A percentile compares a stretch with the other conserved stretches of the same genome.
Conservation (phyloP, 495 filamentous ascomycete species). For the Daldinia concentrica region DNA sequence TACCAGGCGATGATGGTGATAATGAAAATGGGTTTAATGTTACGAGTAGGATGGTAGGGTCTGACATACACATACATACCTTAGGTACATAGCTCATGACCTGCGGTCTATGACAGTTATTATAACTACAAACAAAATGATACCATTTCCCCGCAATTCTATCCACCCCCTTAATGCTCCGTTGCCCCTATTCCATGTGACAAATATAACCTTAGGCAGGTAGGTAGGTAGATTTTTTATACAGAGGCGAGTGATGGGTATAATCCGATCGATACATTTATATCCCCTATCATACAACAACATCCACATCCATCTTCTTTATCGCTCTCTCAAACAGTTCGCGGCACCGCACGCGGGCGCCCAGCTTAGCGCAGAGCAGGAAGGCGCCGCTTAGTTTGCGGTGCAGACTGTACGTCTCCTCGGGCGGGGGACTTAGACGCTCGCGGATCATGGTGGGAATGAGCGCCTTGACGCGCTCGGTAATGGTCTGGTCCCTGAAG, state of each 20-base stretch:
- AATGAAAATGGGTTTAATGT: constrained; percentile 13
- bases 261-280: constrained; percentile 1
- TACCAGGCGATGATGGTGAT: background rate
- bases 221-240: constrained; percentile 1
- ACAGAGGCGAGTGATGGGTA: constrained; percentile 18
- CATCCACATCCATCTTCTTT: constrained; percentile 57
- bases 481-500: constrained; percentile 93
- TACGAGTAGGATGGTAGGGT: background rate
- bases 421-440: constrained; percentile 86
- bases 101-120: constrained; percentile 14
- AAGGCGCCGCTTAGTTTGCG: constrained; percentile 97
- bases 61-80: background rate
- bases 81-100: background rate
- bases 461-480: constrained; percentile 82
- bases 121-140: constrained; percentile 32
- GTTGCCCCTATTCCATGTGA: background rate
- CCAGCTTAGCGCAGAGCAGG: constrained; percentile 85
- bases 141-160: constrained; percentile 33
- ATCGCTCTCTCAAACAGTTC: constrained; percentile 80
- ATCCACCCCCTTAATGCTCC: constrained; percentile 25
- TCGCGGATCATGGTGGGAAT: constrained; percentile 95
- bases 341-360: constrained; percentile 81
- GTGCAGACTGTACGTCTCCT: constrained; percentile 97
- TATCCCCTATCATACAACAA: constrained; percentile 7
- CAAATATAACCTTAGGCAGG: background rate